phyloP scores from a whole-genome alignment of 208 protist species.

The Crithidia fasciculata region DNA sequence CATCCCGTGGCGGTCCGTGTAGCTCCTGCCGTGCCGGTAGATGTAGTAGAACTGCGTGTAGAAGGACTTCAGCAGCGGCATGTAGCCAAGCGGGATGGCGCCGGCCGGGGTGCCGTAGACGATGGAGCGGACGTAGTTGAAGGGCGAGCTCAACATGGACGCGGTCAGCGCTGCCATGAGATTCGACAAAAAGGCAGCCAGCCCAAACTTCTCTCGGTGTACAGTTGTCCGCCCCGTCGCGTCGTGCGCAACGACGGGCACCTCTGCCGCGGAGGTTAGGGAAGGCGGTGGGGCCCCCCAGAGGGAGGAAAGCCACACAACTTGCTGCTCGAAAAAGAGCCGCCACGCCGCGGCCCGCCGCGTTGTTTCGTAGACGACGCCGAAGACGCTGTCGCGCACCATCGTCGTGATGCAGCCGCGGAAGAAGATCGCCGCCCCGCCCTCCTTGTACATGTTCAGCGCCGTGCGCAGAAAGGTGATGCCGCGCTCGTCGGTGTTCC shows the following conservation, averaged over 20 bases:
- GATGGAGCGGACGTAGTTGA: slow-evolving; percentile 89
- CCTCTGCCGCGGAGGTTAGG: neutral
- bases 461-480: slow-evolving; percentile 71
- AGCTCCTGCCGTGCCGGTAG: slow-evolving; percentile 72
- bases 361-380: slow-evolving; percentile 84
- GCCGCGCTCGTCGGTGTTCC: slow-evolving; percentile 63
- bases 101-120: slow-evolving; percentile 82
- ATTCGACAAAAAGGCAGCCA: slow-evolving; percentile 75
- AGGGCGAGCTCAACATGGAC: slow-evolving; percentile 83
- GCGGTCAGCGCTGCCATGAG: slow-evolving; percentile 77
- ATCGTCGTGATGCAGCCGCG: slow-evolving; percentile 81
- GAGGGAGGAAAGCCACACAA: slow-evolving; percentile 8
- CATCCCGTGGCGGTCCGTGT: slow-evolving; percentile 46
- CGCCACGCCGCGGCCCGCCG: slow-evolving; percentile 46
- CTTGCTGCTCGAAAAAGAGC: slow-evolving; percentile 49
- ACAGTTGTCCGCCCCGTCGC: neutral
- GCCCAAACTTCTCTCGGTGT: slow-evolving; percentile 27
- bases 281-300: neutral
- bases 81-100: slow-evolving; percentile 72
- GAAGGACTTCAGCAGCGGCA: slow-evolving; percentile 70
- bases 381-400: slow-evolving; percentile 86
- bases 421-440: slow-evolving; percentile 83
- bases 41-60: slow-evolving; percentile 77
- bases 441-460: slow-evolving; percentile 68
- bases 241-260: neutral